A percentile compares a stretch with the other conserved stretches of the same genome.
Conservation (phyloP, 306 rosid species). For the Vigna angularis region DNA sequence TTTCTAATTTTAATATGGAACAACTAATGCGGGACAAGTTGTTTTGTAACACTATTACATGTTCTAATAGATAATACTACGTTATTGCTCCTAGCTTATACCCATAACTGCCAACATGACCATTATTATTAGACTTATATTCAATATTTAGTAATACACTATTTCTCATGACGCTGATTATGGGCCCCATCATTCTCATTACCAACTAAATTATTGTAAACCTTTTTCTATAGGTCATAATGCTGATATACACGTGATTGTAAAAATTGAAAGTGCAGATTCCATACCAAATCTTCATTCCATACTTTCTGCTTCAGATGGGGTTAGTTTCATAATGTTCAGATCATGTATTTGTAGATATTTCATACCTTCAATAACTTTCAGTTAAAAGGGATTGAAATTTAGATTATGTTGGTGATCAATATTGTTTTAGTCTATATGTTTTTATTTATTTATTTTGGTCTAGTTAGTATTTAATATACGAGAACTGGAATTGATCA, state of each 20-base stretch:
- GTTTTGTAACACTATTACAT: not conserved
- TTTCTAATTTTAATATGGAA: not conserved
- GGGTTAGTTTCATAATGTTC: conserved; percentile 66
- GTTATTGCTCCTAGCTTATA: not conserved
- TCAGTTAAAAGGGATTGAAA: conserved; percentile 27
- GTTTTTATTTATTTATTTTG: not conserved
- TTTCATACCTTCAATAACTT: conserved; percentile 34
- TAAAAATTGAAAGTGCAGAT: conserved; percentile 98
- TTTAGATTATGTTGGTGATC: conserved; percentile 21
- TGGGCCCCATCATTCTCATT: conserved; percentile 22
- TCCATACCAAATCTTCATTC: conserved; percentile 93
- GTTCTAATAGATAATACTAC: not conserved
- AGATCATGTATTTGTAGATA: conserved; percentile 23
- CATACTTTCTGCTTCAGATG: conserved; percentile 88
- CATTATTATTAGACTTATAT: not conserved
- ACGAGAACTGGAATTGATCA: not conserved
- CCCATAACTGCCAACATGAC: not conserved
- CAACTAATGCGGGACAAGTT: not conserved
- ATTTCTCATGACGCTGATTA: not conserved
- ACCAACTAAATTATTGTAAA: conserved; percentile 38
- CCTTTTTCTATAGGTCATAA: conserved; percentile 60
- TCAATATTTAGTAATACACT: not conserved
- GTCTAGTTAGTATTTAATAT: conserved; percentile 12
- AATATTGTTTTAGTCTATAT: not conserved
- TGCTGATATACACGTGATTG: conserved; percentile 87